Evolutionary conservation across 352 stramenopile species (phyloP), one percentile per base, ranked within the genome.

Genomic region (Phytophthora citrophthora): DNA sequence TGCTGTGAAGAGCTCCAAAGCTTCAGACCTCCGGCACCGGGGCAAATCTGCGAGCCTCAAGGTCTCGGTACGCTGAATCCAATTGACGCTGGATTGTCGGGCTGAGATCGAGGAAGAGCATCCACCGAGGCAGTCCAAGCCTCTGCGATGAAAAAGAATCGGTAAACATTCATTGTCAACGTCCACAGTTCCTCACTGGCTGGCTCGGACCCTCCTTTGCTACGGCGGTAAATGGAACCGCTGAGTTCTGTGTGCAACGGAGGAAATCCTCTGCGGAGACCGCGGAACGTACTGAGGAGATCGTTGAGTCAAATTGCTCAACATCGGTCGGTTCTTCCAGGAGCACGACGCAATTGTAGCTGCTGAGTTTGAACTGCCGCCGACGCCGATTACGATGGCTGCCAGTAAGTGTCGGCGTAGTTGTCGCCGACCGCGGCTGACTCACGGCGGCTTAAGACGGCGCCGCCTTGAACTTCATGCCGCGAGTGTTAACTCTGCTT

Each of bases 401-500:
- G 13, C 39, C 20, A 13, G n/a, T 15, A 34, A 11, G 29, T 38
- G 40, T 40, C 39, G 40, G 39, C 20, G 49, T 60, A 59, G 43
- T 51, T 34, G 32, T 12, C 40, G 27, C 48, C 24, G 24, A n/a
- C 16, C 53, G 18, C 41, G 40, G 43, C 54, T 50, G 55, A 38
- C 56, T 56, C 45, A 57, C 23, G 8, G 11, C 36, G 5, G 36
- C 50, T 48, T 0, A 16, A 24, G 31, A 34, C 51, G 27, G 7
- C 13, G 23, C 12, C 44, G 44, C 23, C 44, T 51, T 51, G 44
- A 38, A 51, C 44, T 51, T 38, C 3, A n/a, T 13, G 45, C 12
- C 15, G 38, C 38, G 50, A 34, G 50, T 48, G 59, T 62, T 67
- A 67, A 67, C 59, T 20, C 11, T 41, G 39, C 26, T 43, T 43